Conservation (phyloP, 352 stramenopile genomes). For the Globisporangium polare region DNA sequence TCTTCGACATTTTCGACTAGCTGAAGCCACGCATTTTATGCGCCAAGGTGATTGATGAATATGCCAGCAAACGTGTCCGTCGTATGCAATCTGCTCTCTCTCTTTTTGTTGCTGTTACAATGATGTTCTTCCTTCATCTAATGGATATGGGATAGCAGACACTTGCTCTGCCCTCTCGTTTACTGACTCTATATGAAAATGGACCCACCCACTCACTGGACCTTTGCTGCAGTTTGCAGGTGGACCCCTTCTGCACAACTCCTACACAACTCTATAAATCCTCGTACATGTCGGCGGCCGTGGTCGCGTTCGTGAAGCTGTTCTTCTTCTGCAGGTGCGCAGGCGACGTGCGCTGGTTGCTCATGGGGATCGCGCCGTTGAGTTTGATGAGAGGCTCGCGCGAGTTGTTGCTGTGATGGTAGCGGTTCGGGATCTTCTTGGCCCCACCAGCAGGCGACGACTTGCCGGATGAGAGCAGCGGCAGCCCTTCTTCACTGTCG, state of each 20-base stretch:
- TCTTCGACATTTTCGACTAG: constrained; percentile 45
- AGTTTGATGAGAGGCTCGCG: constrained; percentile 10
- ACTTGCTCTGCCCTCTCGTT: background rate
- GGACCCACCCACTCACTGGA: background rate
- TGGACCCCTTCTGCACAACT: background rate
- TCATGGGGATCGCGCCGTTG: constrained; percentile 7
- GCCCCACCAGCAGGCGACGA: background rate
- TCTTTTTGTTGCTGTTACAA: background rate
- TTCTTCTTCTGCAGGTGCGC: constrained; percentile 28
- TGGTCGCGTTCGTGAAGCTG: constrained; percentile 38
- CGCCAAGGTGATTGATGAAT: too few relatives aligned
- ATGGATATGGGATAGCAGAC: background rate
- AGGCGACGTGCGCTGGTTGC: constrained; percentile 1
- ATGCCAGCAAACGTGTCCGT: too few relatives aligned
- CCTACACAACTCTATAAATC: constrained; percentile 29
- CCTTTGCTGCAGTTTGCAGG: too few relatives aligned
- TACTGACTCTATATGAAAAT: background rate
- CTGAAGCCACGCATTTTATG: too few relatives aligned
- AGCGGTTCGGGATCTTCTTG: background rate
- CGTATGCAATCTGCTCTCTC: background rate
- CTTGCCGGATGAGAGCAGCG: constrained; percentile 18
- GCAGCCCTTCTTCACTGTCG: constrained; percentile 27
- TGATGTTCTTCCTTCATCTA: background rate
- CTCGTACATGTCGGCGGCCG: constrained; percentile 59
- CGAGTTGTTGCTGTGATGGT: background rate